These are phyloP conservation scores for Kodamaea arcana DNA, from an alignment of 1,139 yeast genomes.

Conservation along the genomic window DNA sequence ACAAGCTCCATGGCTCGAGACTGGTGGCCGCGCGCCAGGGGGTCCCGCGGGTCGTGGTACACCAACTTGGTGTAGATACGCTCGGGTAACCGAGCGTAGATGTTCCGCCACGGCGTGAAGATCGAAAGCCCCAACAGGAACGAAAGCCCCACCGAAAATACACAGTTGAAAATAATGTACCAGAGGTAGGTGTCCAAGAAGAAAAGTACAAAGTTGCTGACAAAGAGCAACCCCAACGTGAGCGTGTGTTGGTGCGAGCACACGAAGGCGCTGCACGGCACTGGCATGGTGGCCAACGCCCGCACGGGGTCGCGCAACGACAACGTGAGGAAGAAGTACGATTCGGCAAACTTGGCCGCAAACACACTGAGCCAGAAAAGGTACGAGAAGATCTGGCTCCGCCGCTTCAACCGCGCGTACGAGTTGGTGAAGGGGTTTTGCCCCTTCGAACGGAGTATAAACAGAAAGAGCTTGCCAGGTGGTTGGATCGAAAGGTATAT, in stretches of 20 bases:
- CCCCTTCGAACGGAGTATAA: constrained; percentile 3
- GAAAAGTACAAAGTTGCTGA: constrained; percentile 70
- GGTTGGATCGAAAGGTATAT: constrained; percentile 53
- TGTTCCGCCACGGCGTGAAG: constrained; percentile 83
- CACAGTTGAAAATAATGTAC: constrained; percentile 79
- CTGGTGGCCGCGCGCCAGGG: too few species aligned
- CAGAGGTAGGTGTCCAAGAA: constrained; percentile 84
- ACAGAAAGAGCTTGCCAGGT: constrained; percentile 48
- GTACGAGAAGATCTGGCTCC: constrained; percentile 54
- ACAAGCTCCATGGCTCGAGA: constrained; percentile 48
- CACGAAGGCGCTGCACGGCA: constrained; percentile 28
- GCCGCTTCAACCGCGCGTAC: constrained; percentile 50
- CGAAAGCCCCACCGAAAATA: constrained; percentile 67
- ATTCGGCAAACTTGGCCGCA: constrained; percentile 69
- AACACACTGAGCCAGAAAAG: constrained; percentile 68
- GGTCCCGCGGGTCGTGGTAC: constrained; percentile 47
- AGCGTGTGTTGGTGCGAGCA: constrained; percentile 61
- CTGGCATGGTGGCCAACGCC: constrained; percentile 50
- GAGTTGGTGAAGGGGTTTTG: constrained; percentile 38
- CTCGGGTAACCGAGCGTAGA: constrained; percentile 69
- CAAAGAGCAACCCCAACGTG: constrained; percentile 49
- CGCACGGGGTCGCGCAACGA: constrained; percentile 78
- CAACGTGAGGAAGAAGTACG: constrained; percentile 74
- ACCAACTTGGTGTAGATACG: constrained; percentile 39
- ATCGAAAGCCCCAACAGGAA: constrained; percentile 74